Conservation (phyloP, 1,284 basidiomycete genomes). For the Rhodofomes roseus region DNA sequence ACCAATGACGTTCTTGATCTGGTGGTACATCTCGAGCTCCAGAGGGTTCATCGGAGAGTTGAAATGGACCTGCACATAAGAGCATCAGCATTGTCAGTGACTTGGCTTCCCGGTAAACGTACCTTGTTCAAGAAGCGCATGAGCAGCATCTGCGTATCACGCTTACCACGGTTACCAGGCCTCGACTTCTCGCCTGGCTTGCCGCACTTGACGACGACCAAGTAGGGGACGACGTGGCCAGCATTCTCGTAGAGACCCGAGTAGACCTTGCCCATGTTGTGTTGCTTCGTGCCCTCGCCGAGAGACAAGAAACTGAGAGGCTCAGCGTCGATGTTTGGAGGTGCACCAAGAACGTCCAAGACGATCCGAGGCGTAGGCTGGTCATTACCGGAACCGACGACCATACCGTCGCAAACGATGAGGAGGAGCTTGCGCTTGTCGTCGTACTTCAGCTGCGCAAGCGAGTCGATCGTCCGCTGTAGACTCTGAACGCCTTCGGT, state of each 20-base stretch:
- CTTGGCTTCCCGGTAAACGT: conserved; percentile 11
- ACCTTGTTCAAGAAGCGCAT: conserved; percentile 98
- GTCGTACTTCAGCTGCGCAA: conserved; percentile 94
- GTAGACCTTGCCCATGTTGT: conserved; percentile 99
- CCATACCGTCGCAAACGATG: conserved; percentile 98
- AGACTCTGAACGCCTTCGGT: conserved; percentile 92
- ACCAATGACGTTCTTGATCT: conserved; percentile 99
- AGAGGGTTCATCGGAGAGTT: conserved; percentile 94
- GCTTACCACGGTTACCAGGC: conserved; percentile 95
- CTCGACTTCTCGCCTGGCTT: conserved; percentile 91
- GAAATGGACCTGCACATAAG: conserved; percentile 82
- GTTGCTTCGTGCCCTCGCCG: conserved; percentile 93
- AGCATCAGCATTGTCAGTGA: background rate
- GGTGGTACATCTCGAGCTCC: conserved; percentile 97
- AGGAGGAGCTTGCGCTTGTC: conserved; percentile 96
- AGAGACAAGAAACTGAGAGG: conserved; percentile 92
- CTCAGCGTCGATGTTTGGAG: conserved; percentile 91
- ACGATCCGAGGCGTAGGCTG: conserved; percentile 91
- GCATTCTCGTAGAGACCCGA: conserved; percentile 93
- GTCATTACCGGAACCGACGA: conserved; percentile 95
- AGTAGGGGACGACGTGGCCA: conserved; percentile 95
- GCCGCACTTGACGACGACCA: conserved; percentile 96
- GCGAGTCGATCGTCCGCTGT: conserved; percentile 88
- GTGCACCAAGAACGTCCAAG: conserved; percentile 93
- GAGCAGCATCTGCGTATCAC: conserved; percentile 93